Evolutionary conservation across 2,329 filamentous ascomycete species (phyloP), one percentile per base, ranked within the genome.

Genomic region (Ceratocystis alfenasii): DNA sequence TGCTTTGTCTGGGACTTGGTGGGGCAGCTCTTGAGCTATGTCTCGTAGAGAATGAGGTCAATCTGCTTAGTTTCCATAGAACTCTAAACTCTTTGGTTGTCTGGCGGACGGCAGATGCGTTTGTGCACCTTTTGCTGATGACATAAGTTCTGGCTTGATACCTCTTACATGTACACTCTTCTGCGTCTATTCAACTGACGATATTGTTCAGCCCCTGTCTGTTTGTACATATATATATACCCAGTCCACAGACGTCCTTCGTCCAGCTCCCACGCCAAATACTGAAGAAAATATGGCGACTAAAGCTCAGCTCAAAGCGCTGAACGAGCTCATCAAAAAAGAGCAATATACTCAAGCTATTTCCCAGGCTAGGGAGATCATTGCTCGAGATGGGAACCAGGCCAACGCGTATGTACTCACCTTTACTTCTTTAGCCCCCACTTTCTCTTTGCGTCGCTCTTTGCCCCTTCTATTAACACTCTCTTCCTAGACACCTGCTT

Each of bases 251-350:
- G 36, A 12, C 30, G 6, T 33, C 30, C 30, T 6, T 10, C 36
- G 8, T 12, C 10, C 4, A 12, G 10, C 8, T 36, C 17, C 25
- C n/a, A 12, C 48, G 20, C 22, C 48, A n/a, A 7, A 33, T 7
- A 30, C 30, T 7, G 5, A 20, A 65, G 25, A 20, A 15, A 8
- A 71, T 69, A 83, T 83, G 81, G 79, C 80, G 53, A 75, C 75
- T 69, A 96, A 95, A 77, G 82, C 86, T 64, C 84, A 86, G 67
- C 79, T 96, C 71, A 96, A 95, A 78, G 84, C 87, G 70, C 88
- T 94, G 69, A 89, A 87, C 73, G 82, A 88, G 69, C 86, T 87
- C 60, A 81, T 96, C 70, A 88, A 90, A 72, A 82, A 86, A 68
- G 83, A 89, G 71, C 87, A 94, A 72, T 96, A 87, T 78, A 87